A percentile compares a stretch with the other conserved stretches of the same genome.
Evolutionary conservation across 768 basidiomycete genomes (phyloP).

Genomic region (Leccinum boreale): DNA sequence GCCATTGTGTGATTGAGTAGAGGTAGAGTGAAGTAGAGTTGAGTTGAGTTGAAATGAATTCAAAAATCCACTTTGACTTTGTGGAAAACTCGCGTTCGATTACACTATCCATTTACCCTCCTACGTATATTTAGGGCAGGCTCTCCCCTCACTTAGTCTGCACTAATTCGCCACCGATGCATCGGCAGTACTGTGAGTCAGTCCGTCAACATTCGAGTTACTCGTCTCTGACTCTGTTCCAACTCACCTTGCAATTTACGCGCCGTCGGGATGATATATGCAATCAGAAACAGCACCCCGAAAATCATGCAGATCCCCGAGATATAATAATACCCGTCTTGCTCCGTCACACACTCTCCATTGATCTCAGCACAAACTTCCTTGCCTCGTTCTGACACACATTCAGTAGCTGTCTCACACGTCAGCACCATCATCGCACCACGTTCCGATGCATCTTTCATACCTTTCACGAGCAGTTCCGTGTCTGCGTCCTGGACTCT

Average conservation of each 20-base stretch:
- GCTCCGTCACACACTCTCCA: constrained; percentile 78
- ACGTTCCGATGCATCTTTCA: constrained; percentile 2
- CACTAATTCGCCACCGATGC: constrained; percentile 67
- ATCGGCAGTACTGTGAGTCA: constrained; percentile 56
- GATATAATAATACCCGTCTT: constrained; percentile 91
- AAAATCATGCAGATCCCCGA: constrained; percentile 74
- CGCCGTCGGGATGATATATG: constrained; percentile 82
- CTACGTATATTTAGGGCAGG: constrained; percentile 32
- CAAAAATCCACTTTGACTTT: constrained; percentile 9
- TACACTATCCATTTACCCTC: constrained; percentile 11
- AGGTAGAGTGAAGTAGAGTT: too few relatives aligned
- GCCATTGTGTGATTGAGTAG: constrained; percentile 34
- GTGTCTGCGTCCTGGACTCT: constrained; percentile 57
- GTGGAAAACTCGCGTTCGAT: constrained; percentile 27
- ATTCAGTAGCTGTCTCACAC: constrained; percentile 63
- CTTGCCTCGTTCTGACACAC: constrained; percentile 91
- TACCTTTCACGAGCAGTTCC: constrained; percentile 56
- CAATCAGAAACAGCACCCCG: constrained; percentile 69
- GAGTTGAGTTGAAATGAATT: constrained; percentile 7
- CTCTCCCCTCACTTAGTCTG: constrained; percentile 16
- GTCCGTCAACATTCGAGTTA: neutral
- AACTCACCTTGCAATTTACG: constrained; percentile 78
- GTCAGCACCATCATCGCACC: constrained; percentile 5
- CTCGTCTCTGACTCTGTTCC: neutral
- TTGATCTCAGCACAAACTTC: constrained; percentile 66